These are phyloP conservation scores for Lycium barbarum DNA, from an alignment of 257 asterid species.

Conservation along the genomic window DNA sequence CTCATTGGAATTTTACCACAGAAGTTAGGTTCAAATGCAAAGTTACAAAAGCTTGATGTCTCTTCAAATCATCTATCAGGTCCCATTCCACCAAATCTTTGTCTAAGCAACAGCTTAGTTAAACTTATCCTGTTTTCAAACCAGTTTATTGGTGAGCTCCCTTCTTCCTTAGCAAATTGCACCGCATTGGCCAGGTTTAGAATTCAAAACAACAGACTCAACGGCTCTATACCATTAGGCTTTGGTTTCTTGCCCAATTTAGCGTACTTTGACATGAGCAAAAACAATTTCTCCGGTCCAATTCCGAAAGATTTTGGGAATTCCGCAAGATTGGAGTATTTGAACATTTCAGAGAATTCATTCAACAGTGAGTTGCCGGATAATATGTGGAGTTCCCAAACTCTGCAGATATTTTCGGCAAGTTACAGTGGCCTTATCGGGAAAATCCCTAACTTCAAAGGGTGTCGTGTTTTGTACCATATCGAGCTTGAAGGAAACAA, in stretches of 20 bases:
- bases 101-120: constrained; percentile 54
- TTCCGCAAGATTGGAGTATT: constrained; percentile 55
- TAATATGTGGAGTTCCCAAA: constrained; percentile 74
- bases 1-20: constrained; percentile 76
- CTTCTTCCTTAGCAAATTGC: constrained; percentile 70
- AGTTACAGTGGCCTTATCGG: constrained; percentile 57
- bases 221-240: constrained; percentile 81
- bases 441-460: constrained; percentile 72
- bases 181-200: constrained; percentile 62
- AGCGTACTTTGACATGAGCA: constrained; percentile 72
- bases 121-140: constrained; percentile 81
- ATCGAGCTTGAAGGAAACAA: constrained; percentile 76
- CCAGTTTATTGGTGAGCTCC: constrained; percentile 64
- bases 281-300: constrained; percentile 63
- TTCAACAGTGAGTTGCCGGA: constrained; percentile 64
- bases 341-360: constrained; percentile 67
- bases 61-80: constrained; percentile 79
- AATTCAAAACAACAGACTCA: constrained; percentile 72
- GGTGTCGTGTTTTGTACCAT: constrained; percentile 64
- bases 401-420: constrained; percentile 64
- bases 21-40: constrained; percentile 71
- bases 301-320: constrained; percentile 77
- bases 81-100: constrained; percentile 75
- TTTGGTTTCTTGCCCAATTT: constrained; percentile 74
- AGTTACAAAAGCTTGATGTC: constrained; percentile 69